These are phyloP conservation scores for Pythium guiyangense DNA, from an alignment of 352 stramenopile species.

Conservation along the genomic window DNA sequence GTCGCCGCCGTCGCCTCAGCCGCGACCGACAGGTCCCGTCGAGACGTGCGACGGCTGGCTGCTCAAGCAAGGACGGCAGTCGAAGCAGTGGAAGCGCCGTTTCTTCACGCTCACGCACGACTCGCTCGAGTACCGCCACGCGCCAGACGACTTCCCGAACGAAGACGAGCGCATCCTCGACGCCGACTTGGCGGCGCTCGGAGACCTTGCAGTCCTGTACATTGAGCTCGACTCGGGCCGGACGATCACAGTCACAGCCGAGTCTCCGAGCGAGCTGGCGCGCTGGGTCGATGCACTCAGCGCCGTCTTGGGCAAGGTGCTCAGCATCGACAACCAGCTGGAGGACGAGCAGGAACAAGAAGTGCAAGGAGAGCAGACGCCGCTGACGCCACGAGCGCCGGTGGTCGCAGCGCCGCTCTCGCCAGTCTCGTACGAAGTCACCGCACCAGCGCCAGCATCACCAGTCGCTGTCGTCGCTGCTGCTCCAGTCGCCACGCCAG, in stretches of 20 bases:
- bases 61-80: constrained; percentile 40
- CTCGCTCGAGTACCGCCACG: constrained; percentile 61
- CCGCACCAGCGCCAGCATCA: not conserved
- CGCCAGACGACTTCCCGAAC: constrained; percentile 37
- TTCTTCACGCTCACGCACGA: constrained; percentile 59
- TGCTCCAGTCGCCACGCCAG: no score
- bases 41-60: constrained; percentile 46
- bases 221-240: constrained; percentile 53
- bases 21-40: no score
- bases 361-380: not conserved
- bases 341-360: no score
- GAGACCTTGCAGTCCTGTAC: constrained; percentile 28
- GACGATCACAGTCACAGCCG: constrained; percentile 37
- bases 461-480: no score
- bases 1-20: no score
- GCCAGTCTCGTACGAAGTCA: not conserved
- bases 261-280: constrained; percentile 37
- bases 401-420: no score
- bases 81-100: constrained; percentile 48
- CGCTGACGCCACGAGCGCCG: not conserved
- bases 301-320: constrained; percentile 28
- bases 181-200: constrained; percentile 31
- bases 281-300: constrained; percentile 57
- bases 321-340: not conserved
- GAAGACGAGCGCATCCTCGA: constrained; percentile 45